Percentiles rank a stretch among this genome's conserved stretches.
These are phyloP conservation scores for Colletotrichum sp. DNA, from an alignment of 2,329 filamentous ascomycete species.

Conservation along the genomic window DNA sequence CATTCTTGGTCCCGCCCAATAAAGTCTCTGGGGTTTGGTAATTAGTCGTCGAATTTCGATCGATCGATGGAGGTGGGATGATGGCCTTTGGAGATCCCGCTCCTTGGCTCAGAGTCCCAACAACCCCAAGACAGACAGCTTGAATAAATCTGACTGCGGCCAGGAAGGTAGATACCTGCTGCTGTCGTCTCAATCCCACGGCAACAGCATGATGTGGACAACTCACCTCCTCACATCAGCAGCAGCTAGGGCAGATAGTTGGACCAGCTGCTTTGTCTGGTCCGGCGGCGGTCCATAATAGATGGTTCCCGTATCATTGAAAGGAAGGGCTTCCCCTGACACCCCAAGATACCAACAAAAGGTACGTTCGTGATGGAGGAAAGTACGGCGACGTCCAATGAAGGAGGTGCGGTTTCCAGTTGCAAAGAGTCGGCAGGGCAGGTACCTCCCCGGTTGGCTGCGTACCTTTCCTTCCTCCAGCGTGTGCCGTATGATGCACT, in stretches of 20 bases:
- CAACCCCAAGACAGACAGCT: not conserved
- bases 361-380: not conserved
- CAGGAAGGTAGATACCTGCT: not conserved
- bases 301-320: not conserved
- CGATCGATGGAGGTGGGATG: conserved; percentile 14
- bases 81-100: not conserved
- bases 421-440: not conserved
- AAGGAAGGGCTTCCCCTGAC: conserved; percentile 12
- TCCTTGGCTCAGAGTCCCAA: not conserved
- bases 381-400: not conserved
- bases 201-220: not conserved
- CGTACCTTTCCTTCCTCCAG: not conserved
- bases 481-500: conserved; percentile 14
- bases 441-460: not conserved
- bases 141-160: not conserved
- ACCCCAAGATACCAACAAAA: not conserved
- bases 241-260: not conserved
- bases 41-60: not conserved
- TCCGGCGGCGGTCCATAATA: not conserved
- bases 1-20: not conserved
- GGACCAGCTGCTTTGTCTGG: not conserved
- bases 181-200: not conserved
- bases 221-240: conserved; percentile 2
- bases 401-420: not conserved
- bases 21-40: not conserved